These are phyloP conservation scores for Jamesozyma spencerorum DNA, from an alignment of 805 yeast species.

Conservation along the genomic window DNA sequence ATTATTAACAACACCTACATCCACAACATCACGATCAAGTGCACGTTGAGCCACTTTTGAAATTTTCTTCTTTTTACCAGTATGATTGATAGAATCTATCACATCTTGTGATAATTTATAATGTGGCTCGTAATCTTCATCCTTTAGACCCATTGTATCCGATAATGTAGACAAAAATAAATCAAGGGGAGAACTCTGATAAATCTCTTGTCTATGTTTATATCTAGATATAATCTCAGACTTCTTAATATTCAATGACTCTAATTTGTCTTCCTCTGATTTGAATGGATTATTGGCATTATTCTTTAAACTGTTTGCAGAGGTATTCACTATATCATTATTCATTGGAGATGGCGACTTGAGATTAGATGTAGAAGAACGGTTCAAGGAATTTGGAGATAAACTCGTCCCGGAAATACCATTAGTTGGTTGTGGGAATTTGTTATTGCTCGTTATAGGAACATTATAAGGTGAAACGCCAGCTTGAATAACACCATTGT, in stretches of 20 bases:
- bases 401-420: constrained; percentile 8
- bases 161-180: constrained; percentile 27
- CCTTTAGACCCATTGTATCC: constrained; percentile 26
- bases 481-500: constrained; percentile 1
- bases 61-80: constrained; percentile 26
- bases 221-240: constrained; percentile 27
- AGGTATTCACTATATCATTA: neutral
- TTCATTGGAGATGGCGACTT: constrained; percentile 18
- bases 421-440: constrained; percentile 2
- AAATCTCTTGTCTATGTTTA: constrained; percentile 29
- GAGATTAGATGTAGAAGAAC: constrained; percentile 2
- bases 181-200: constrained; percentile 24
- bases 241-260: constrained; percentile 22
- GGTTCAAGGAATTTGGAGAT: constrained; percentile 7
- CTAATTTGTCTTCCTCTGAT: constrained; percentile 26
- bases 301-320: neutral
- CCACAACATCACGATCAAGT: constrained; percentile 27
- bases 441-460: constrained; percentile 8
- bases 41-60: constrained; percentile 26
- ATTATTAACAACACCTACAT: constrained; percentile 16
- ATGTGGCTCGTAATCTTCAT: constrained; percentile 20
- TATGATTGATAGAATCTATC: constrained; percentile 26
- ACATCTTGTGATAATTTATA: constrained; percentile 16
- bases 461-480: constrained; percentile 2
- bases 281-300: constrained; percentile 15